phyloP scores from a whole-genome alignment of 768 basidiomycete species.

The Naematelia aurantialba region DNA sequence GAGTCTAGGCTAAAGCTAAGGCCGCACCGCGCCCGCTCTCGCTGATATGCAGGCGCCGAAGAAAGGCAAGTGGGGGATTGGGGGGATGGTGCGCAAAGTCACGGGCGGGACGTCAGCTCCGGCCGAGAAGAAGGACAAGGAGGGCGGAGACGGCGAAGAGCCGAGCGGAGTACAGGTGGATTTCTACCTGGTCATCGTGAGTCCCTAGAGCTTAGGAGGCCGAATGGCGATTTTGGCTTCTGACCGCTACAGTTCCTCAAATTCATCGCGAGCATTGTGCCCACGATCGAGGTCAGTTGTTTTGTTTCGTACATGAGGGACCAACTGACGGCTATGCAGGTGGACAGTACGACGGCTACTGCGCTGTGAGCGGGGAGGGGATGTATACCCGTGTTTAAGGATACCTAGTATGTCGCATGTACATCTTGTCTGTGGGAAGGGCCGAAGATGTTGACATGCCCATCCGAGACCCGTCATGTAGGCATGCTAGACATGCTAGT shows the following conservation, averaged over 20 bases:
- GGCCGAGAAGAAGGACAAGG: slow-evolving; percentile 45
- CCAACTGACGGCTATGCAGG: slow-evolving; percentile 15
- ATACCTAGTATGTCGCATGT: too few relatives aligned
- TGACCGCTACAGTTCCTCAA: slow-evolving; percentile 68
- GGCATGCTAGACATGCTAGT: not conserved
- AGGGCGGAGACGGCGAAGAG: slow-evolving; percentile 54
- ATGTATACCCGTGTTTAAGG: too few relatives aligned
- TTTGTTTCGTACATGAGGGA: not conserved
- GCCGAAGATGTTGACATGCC: too few relatives aligned
- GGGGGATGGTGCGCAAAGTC: slow-evolving; percentile 64
- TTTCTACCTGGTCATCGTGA: slow-evolving; percentile 80
- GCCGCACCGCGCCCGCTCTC: slow-evolving; percentile 24
- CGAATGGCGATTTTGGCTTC: not conserved
- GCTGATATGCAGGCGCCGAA: slow-evolving; percentile 45
- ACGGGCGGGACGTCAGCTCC: slow-evolving; percentile 54
- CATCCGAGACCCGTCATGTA: too few relatives aligned
- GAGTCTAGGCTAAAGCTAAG: not conserved
- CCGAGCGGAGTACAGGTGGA: slow-evolving; percentile 90
- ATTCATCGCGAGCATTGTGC: slow-evolving; percentile 96
- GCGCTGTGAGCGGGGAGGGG: slow-evolving; percentile 14
- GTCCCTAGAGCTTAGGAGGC: slow-evolving; percentile 14
- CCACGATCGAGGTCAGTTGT: slow-evolving; percentile 82
- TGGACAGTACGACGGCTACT: slow-evolving; percentile 44
- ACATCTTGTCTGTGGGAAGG: too few relatives aligned
- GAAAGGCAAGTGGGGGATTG: slow-evolving; percentile 69